Evolutionary conservation across 371 early-diverging fungal species (phyloP).

Genomic region (Saksenaea vasiformis): DNA sequence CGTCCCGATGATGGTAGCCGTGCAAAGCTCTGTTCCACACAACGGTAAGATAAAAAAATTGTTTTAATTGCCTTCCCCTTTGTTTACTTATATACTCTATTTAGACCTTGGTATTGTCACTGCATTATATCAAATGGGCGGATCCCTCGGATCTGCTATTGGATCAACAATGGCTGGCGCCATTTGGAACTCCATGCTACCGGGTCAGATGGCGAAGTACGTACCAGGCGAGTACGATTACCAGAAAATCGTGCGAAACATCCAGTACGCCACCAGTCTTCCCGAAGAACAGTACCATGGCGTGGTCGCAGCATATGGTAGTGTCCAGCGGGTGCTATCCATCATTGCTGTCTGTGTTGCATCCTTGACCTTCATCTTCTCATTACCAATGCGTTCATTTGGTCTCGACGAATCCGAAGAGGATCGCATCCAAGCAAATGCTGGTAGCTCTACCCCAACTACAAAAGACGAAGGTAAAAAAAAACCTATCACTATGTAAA

Average conservation of each 20-base stretch:
- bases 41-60: conserved; percentile 18
- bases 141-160: conserved; percentile 32
- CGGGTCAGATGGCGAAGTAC: conserved; percentile 24
- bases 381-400: conserved; percentile 37
- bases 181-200: conserved; percentile 41
- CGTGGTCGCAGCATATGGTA: conserved; percentile 27
- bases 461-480: background rate
- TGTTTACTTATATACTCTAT: background rate
- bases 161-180: conserved; percentile 42
- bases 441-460: background rate
- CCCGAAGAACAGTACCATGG: conserved; percentile 35
- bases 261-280: conserved; percentile 25
- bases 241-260: conserved; percentile 24
- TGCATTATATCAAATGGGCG: conserved; percentile 35
- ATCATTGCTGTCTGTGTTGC: conserved; percentile 33
- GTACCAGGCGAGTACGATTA: conserved; percentile 42
- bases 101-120: conserved; percentile 42
- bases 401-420: conserved; percentile 19
- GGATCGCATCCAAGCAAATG: background rate
- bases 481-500: background rate
- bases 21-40: conserved; percentile 40
- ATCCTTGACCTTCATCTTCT: conserved; percentile 25
- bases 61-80: too few species aligned
- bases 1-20: conserved; percentile 35
- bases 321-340: conserved; percentile 30